Evolutionary conservation across 2,329 filamentous ascomycete species (phyloP), one percentile per base, ranked within the genome.

Genomic region (Beauveria asiatica): DNA sequence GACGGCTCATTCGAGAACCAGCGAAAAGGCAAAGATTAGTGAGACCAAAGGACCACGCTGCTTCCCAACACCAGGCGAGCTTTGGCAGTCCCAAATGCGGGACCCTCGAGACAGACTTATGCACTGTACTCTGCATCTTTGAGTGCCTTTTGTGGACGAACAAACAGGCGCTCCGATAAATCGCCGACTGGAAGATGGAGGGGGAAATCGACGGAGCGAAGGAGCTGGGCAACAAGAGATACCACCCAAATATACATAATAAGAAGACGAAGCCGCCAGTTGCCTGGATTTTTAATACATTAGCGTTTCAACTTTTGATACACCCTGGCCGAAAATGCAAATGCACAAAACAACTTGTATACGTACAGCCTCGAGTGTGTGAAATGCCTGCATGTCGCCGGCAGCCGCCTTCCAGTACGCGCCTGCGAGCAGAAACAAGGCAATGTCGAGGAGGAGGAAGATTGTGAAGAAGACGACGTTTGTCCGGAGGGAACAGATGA

Each of bases 381-480:
- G 23, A 13, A 61, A 52, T 25, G 45, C 21, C n/a, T 30, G 16
- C 25, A 45, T 37, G 25, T 57, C 46, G n/a, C 59, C 59, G 10
- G n/a, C n/a, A 17, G 45, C 52, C 1, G 37, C 59, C 30, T 57
- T 61, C 76, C 80, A 85, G 70, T 84, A 87, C 0, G 79, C 76
- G 1, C 76, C 82, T 0, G 84, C 77, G 19, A 89, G 75, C 27
- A 82, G 73, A 17, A 71, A 68, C 65, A 89, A 87, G 0, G 77
- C 74, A 6, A 83, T 67, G 19, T 80, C 70, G 13, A 89, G 80
- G 0, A 76, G 75, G 54, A 83, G 66, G 74, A 89, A 89, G 69
- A 89, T 86, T 48, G 83, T 63, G 62, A 86, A 79, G 73, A 88
- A 88, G 69, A 83, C 76, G 21, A 87, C 58, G 68, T 90, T 90